phyloP scores from a whole-genome alignment of 768 basidiomycete species.

The Tulasnella sp. region DNA sequence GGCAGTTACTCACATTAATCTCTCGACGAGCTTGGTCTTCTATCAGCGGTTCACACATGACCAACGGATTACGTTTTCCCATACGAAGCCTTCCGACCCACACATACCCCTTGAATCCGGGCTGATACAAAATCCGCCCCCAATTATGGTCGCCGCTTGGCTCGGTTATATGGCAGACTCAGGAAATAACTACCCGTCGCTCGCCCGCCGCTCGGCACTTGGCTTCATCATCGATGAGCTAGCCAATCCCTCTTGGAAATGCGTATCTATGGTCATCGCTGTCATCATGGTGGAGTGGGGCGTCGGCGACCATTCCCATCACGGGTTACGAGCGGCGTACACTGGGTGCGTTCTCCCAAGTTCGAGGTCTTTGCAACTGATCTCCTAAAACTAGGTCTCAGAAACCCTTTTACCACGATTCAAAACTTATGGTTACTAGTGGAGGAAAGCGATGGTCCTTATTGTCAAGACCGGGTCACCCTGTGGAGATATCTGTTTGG shows the following conservation, averaged over 20 bases:
- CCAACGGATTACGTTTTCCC: too few relatives aligned
- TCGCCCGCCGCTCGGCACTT: background rate
- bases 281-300: background rate
- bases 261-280: background rate
- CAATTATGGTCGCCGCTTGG: background rate
- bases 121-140: background rate
- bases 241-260: background rate
- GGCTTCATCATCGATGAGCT: background rate
- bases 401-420: background rate
- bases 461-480: too few relatives aligned
- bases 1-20: background rate
- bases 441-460: background rate
- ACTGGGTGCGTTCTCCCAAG: too few relatives aligned
- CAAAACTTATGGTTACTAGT: background rate
- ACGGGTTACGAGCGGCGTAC: too few relatives aligned
- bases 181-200: background rate
- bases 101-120: background rate
- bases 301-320: too few relatives aligned
- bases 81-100: too few relatives aligned
- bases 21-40: background rate
- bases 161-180: background rate
- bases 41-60: too few relatives aligned
- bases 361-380: too few relatives aligned
- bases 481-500: background rate
- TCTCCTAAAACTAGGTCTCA: too few relatives aligned